phyloP scores from a whole-genome alignment of 306 rosid species.

The Argentina anserina region DNA sequence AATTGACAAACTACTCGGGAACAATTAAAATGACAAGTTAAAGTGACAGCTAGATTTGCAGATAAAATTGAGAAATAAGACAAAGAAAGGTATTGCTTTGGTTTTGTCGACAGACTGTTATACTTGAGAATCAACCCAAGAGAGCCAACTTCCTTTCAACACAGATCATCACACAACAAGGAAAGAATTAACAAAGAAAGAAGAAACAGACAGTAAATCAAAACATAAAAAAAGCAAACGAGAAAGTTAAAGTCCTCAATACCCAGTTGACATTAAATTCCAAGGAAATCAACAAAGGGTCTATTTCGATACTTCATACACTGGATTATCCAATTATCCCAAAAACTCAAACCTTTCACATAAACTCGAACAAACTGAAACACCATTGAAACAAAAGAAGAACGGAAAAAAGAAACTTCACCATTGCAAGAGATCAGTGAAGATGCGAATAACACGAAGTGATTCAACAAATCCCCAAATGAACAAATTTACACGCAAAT shows the following conservation, averaged over 20 bases:
- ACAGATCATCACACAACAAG: slow-evolving; percentile 32
- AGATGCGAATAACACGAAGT: neutral
- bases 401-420: neutral
- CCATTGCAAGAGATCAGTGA: neutral
- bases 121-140: slow-evolving; percentile 6
- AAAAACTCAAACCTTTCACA: neutral
- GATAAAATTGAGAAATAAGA: slow-evolving; percentile 29
- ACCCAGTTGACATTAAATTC: slow-evolving; percentile 17
- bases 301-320: neutral
- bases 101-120: slow-evolving; percentile 33
- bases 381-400: neutral
- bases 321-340: neutral
- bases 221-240: slow-evolving; percentile 1
- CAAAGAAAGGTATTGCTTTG: slow-evolving; percentile 28
- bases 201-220: neutral
- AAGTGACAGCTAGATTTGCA: slow-evolving; percentile 23
- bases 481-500: neutral
- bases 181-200: slow-evolving; percentile 12
- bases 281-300: slow-evolving; percentile 8
- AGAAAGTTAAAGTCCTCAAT: slow-evolving; percentile 1
- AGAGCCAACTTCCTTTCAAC: slow-evolving; percentile 33
- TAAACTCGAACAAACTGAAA: neutral
- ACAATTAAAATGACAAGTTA: slow-evolving; percentile 24
- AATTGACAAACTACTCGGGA: slow-evolving; percentile 25
- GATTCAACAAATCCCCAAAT: neutral